A percentile compares a stretch with the other conserved stretches of the same genome.
These are phyloP conservation scores for Buddleja alternifolia DNA, from an alignment of 257 asterid genomes.

Conservation along the genomic window DNA sequence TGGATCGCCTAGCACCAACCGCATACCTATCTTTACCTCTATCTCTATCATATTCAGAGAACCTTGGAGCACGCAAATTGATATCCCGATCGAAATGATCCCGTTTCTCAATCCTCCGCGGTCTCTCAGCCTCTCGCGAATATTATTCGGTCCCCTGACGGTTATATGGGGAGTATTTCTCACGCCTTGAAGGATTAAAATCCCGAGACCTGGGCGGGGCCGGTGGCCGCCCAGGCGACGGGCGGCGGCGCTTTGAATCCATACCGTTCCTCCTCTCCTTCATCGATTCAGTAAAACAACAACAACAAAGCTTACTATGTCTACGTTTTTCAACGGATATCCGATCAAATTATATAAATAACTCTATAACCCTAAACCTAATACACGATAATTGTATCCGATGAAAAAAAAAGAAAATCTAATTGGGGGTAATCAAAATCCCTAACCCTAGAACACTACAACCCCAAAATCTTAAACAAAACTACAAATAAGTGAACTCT, in stretches of 20 bases:
- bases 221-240: conserved; percentile 39
- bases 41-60: conserved; percentile 26
- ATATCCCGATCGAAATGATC: conserved; percentile 29
- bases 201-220: conserved; percentile 31
- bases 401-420: neutral
- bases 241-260: conserved; percentile 38
- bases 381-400: conserved; percentile 1
- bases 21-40: conserved; percentile 25
- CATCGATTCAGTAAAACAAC: conserved; percentile 34
- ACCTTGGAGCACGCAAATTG: conserved; percentile 15
- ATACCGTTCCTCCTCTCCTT: conserved; percentile 44
- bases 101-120: conserved; percentile 36
- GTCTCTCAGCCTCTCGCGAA: conserved; percentile 34
- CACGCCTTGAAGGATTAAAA: conserved; percentile 29
- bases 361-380: conserved; percentile 22
- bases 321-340: conserved; percentile 16
- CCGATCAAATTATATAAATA: conserved; percentile 14
- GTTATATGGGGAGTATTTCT: conserved; percentile 33
- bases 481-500: neutral
- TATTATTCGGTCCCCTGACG: conserved; percentile 28
- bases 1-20: conserved; percentile 33
- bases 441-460: conserved; percentile 19
- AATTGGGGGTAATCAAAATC: conserved; percentile 2
- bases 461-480: conserved; percentile 8
- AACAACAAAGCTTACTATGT: neutral